Conservation (phyloP, 164 flowering plant genomes). For the Vitis riparia region DNA sequence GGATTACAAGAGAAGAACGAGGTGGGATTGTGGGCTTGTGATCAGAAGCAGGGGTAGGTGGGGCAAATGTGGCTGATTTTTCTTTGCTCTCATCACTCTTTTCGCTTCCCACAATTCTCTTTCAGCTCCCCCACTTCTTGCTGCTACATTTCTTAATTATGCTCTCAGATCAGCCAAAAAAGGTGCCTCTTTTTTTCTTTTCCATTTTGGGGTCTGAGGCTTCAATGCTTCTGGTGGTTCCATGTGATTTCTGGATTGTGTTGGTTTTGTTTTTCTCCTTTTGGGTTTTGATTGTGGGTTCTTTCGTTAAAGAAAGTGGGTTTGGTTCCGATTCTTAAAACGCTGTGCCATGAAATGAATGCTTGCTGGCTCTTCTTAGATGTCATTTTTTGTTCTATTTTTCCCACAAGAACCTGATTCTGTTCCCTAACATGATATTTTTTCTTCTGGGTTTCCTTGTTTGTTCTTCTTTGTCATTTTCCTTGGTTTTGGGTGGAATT, state of each 20-base stretch:
- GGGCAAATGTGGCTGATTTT: constrained; percentile 81
- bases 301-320: not conserved
- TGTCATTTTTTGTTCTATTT: not conserved
- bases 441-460: not conserved
- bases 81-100: not conserved
- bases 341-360: constrained; percentile 7
- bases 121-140: not conserved
- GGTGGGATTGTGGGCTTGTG: constrained; percentile 60
- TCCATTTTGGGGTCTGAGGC: too few species aligned
- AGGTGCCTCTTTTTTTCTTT: too few species aligned
- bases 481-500: too few species aligned
- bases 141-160: too few species aligned
- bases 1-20: constrained; percentile 36
- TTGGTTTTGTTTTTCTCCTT: too few species aligned
- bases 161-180: too few species aligned
- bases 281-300: too few species aligned
- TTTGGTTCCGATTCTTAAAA: constrained; percentile 8
- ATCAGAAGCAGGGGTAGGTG: constrained; percentile 78
- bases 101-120: not conserved
- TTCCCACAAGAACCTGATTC: constrained; percentile 5
- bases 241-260: too few species aligned
- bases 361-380: constrained; percentile 5
- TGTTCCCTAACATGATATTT: not conserved
- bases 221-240: too few species aligned
- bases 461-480: not conserved